phyloP scores from a whole-genome alignment of 2,329 filamentous ascomycete species.

The Polytolypa hystricis region DNA sequence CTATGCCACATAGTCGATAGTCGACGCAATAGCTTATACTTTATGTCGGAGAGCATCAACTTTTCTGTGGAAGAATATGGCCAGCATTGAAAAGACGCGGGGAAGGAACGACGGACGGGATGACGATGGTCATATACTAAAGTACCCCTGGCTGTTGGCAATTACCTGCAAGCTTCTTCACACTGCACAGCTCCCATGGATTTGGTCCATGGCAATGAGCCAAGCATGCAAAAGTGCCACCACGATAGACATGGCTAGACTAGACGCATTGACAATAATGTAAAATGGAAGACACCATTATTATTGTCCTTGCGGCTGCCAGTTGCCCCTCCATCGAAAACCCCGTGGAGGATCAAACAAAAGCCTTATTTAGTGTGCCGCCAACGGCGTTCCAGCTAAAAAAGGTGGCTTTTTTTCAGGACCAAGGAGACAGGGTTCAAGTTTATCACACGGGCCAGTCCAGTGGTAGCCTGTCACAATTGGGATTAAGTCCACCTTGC shows the following conservation, averaged over 20 bases:
- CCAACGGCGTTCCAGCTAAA: no score
- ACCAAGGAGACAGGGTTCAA: not conserved
- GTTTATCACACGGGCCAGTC: not conserved
- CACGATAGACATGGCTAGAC: not conserved
- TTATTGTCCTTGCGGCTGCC: not conserved
- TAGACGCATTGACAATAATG: not conserved
- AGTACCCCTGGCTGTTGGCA: constrained; percentile 31
- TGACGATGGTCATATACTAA: no score
- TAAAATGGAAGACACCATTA: not conserved
- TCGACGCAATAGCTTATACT: no score
- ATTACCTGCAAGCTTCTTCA: constrained; percentile 26
- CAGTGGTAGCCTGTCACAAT: no score
- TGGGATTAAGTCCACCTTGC: no score
- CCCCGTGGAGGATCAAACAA: no score
- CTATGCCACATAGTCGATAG: no score
- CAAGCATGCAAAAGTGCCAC: not conserved
- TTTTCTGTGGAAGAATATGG: no score
- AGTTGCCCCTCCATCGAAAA: not conserved
- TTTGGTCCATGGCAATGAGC: not conserved
- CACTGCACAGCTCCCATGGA: constrained; percentile 25
- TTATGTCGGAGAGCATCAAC: no score
- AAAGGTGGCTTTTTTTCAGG: not conserved
- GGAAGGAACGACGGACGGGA: no score
- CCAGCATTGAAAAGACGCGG: no score
- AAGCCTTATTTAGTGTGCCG: no score